A percentile compares a stretch with the other conserved stretches of the same genome.
Evolutionary conservation across 192 early-diverging fungal species (phyloP).

Genomic region (Coemansia biformis): DNA sequence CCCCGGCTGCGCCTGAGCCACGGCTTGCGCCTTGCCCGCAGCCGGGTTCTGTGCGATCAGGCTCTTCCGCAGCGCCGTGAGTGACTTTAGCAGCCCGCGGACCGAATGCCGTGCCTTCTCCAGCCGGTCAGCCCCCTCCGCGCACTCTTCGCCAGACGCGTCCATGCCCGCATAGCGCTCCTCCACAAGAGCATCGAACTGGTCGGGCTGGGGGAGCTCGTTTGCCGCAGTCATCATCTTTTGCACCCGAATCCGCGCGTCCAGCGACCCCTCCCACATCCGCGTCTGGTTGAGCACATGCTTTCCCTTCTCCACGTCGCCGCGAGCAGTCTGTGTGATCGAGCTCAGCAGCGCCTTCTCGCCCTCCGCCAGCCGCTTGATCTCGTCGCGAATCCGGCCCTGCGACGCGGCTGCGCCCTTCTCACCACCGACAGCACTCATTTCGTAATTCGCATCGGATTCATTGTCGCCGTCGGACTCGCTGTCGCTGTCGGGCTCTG

Average conservation of each 20-base stretch:
- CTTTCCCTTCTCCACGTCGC: constrained; percentile 86
- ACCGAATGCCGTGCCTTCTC: constrained; percentile 20
- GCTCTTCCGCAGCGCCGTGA: constrained; percentile 23
- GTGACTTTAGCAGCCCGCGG: constrained; percentile 18
- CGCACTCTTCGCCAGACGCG: too few species aligned
- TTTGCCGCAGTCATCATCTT: constrained; percentile 71
- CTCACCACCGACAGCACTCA: constrained; percentile 16
- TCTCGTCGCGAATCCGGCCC: constrained; percentile 50
- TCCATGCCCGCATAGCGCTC: neutral
- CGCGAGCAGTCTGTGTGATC: constrained; percentile 66
- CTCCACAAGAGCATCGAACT: constrained; percentile 16
- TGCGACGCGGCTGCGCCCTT: constrained; percentile 35
- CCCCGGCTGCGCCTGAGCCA: neutral
- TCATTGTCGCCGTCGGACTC: constrained; percentile 23
- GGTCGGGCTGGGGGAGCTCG: constrained; percentile 60
- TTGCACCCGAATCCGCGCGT: constrained; percentile 84
- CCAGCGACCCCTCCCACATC: constrained; percentile 78
- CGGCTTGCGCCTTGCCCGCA: constrained; percentile 10
- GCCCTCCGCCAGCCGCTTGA: constrained; percentile 71
- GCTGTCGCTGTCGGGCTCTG: constrained; percentile 20
- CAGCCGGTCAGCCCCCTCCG: constrained; percentile 3
- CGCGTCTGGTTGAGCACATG: constrained; percentile 83
- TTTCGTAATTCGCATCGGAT: constrained; percentile 10
- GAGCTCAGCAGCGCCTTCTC: constrained; percentile 78
- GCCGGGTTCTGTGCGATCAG: constrained; percentile 28